Evolutionary conservation across 495 filamentous ascomycete species (phyloP), one percentile per base, ranked within the genome.

Genomic region (Acidiella bohemica): DNA sequence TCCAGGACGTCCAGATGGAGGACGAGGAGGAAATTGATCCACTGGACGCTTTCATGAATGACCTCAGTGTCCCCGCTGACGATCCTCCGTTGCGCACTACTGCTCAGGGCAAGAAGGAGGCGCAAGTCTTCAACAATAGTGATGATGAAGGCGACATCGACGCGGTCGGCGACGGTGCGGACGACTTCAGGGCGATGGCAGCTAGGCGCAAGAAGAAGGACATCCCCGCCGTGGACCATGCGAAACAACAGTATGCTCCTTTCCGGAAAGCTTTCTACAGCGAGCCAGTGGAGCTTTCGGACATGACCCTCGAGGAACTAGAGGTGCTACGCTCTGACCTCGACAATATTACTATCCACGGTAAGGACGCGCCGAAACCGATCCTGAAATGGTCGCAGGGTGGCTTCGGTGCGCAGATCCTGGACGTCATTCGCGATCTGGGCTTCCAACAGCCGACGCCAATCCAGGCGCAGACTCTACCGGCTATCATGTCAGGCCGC

Each of bases 141-240:
- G 80, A 84, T 36, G 77, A 92, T 28, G 83, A 90, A 33, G 76
- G 75, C 22, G 76, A 80, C 37, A 70, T 83, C 41, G 76, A 79
- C 18, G 76, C 83, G 2, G 68, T 84, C 12, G 80, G 80, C 29
- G 67, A 72, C 24, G 77, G 81, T 52, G 75, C 84, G 14, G 80
- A 92, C 38, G 78, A 88, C 53, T 82, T 94, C 49, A 70, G 94
- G 18, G 80, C 84, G 26, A 80, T 92, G 63, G 78, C 84, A 12
- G 82, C 71, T 31, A 95, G 93, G 42, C 83, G 82, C 56, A 97
- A 94, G 69, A 96, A 93, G 67, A 93, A 94, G 58, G 90, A 99
- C 46, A 77, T 96, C 10, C 87, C 88, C 5, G 67, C 66, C 0
- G 70, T 93, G 26, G 75, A 96, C 57, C 92, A 95, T 59, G 63